Conservation (phyloP, 768 basidiomycete genomes). For the Suillus paluster region DNA sequence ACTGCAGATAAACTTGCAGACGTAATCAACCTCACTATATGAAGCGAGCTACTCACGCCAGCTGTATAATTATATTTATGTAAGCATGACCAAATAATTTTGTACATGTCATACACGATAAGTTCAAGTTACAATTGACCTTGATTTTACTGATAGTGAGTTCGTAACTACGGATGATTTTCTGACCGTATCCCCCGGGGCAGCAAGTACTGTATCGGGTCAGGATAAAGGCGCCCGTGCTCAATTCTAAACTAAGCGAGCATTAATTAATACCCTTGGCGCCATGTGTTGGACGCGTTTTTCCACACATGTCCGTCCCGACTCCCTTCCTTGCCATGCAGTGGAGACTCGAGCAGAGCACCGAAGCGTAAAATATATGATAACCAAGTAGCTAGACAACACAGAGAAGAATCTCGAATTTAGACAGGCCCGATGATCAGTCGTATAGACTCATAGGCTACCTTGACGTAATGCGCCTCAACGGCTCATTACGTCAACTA, state of each 20-base stretch:
- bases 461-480: too few relatives aligned
- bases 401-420: too few relatives aligned
- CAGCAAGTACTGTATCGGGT: neutral
- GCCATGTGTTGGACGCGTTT: neutral
- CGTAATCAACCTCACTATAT: conserved; percentile 15
- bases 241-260: too few relatives aligned
- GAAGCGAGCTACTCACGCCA: conserved; percentile 7
- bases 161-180: neutral
- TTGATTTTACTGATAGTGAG: neutral
- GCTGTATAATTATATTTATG: neutral
- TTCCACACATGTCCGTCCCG: neutral
- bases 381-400: too few relatives aligned
- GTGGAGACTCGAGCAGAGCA: too few relatives aligned
- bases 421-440: too few relatives aligned
- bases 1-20: conserved; percentile 19
- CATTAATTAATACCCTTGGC: neutral
- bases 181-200: neutral
- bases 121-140: neutral
- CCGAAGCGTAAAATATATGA: too few relatives aligned
- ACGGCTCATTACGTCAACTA: neutral
- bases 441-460: too few relatives aligned
- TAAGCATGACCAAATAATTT: too few relatives aligned
- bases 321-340: too few relatives aligned
- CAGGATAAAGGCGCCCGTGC: too few relatives aligned
- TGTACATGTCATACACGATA: neutral